A percentile compares a stretch with the other conserved stretches of the same genome.
Evolutionary conservation across 1,284 basidiomycete genomes (phyloP).

Genomic region (Apiotrichum sp.): DNA sequence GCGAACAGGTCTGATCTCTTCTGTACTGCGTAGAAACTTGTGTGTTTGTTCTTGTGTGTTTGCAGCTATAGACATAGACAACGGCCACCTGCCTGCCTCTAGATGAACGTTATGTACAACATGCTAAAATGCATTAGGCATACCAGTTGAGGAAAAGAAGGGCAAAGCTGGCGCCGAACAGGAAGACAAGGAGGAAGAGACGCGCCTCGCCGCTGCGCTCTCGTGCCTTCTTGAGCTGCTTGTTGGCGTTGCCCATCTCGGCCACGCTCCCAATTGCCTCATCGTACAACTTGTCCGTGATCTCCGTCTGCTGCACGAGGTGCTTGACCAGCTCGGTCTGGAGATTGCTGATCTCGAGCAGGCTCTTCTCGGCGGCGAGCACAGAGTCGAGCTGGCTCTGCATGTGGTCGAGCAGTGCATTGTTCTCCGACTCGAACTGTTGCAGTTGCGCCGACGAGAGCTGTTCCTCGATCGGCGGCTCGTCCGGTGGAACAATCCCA

Average conservation of each 20-base stretch:
- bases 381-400: slow-evolving; percentile 50
- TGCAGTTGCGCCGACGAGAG: slow-evolving; percentile 50
- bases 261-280: slow-evolving; percentile 52
- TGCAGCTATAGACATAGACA: no score
- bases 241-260: slow-evolving; percentile 52
- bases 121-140: slow-evolving; percentile 16
- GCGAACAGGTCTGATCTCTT: not conserved
- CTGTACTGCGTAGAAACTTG: no score
- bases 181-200: slow-evolving; percentile 51
- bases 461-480: slow-evolving; percentile 33
- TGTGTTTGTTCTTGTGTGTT: no score
- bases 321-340: slow-evolving; percentile 54
- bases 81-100: no score
- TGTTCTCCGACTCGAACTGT: slow-evolving; percentile 53
- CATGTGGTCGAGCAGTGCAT: slow-evolving; percentile 50
- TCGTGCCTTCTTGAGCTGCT: slow-evolving; percentile 52
- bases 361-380: slow-evolving; percentile 50
- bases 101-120: slow-evolving; percentile 1
- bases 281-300: slow-evolving; percentile 51
- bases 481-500: slow-evolving; percentile 24
- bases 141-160: slow-evolving; percentile 54
- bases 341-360: slow-evolving; percentile 54
- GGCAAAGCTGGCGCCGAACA: slow-evolving; percentile 51
- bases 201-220: slow-evolving; percentile 51
- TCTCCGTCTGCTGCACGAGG: slow-evolving; percentile 52